These are phyloP conservation scores for Codiaeum variegatum DNA, from an alignment of 441 rosid genomes.

Conservation along the genomic window DNA sequence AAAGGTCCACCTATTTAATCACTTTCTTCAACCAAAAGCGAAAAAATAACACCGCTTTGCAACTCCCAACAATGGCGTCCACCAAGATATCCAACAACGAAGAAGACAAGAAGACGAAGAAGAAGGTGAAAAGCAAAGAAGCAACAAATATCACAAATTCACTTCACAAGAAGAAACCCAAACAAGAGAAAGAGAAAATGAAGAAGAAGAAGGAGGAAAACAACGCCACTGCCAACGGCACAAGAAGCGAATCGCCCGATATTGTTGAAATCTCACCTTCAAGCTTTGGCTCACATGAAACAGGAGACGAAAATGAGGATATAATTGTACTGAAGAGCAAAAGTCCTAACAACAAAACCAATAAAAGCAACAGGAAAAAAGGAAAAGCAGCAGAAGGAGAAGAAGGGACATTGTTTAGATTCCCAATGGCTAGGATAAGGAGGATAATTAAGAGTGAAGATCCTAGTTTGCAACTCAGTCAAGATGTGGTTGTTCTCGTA, in stretches of 20 bases:
- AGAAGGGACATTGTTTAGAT: slow-evolving; percentile 40
- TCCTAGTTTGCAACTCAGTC: slow-evolving; percentile 33
- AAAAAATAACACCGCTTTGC: neutral
- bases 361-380: slow-evolving; percentile 16
- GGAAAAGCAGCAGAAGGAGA: slow-evolving; percentile 28
- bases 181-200: slow-evolving; percentile 12
- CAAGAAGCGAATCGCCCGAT: slow-evolving; percentile 21
- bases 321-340: slow-evolving; percentile 15
- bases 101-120: slow-evolving; percentile 21
- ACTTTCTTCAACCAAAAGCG: neutral
- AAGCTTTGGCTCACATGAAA: slow-evolving; percentile 29
- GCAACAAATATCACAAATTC: slow-evolving; percentile 4
- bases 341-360: slow-evolving; percentile 15
- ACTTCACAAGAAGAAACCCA: slow-evolving; percentile 11
- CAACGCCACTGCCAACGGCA: slow-evolving; percentile 17
- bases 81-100: slow-evolving; percentile 22
- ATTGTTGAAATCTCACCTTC: slow-evolving; percentile 30
- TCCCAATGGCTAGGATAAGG: slow-evolving; percentile 72
- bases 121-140: slow-evolving; percentile 16
- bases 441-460: slow-evolving; percentile 62
- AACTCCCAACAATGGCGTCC: slow-evolving; percentile 27
- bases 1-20: neutral
- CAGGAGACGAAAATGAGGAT: slow-evolving; percentile 5
- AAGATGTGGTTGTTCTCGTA: slow-evolving; percentile 72
- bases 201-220: slow-evolving; percentile 24